Conservation (phyloP, 345 rosid genomes). For the Citrus australasica region DNA sequence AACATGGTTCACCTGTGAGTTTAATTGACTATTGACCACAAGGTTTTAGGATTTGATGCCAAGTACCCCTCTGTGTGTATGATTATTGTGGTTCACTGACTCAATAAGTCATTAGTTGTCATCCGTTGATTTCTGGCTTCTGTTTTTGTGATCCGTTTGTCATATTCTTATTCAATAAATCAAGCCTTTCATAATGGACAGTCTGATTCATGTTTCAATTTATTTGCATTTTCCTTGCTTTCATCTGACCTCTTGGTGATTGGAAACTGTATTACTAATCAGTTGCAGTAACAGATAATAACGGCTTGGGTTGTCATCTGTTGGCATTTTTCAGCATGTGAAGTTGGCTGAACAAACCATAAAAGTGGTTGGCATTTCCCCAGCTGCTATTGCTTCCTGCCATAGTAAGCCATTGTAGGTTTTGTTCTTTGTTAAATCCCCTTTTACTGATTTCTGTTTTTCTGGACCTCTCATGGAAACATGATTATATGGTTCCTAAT, state of each 20-base stretch:
- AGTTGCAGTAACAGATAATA: background rate
- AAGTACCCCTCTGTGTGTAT: background rate
- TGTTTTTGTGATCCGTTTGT: background rate
- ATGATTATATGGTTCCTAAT: background rate
- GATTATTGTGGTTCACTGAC: background rate
- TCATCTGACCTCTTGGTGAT: background rate
- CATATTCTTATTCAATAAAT: background rate
- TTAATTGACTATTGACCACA: background rate
- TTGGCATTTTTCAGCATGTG: background rate
- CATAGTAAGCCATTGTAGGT: background rate
- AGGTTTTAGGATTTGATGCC: background rate
- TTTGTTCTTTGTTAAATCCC: background rate
- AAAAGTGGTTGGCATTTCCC: background rate
- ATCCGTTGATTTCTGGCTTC: background rate
- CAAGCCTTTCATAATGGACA: background rate
- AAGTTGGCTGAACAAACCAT: background rate
- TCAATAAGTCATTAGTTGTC: background rate
- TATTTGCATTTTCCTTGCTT: background rate
- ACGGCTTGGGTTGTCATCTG: background rate
- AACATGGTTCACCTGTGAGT: background rate
- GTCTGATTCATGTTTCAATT: background rate
- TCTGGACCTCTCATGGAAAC: background rate
- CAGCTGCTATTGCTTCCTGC: background rate
- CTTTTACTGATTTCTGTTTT: background rate
- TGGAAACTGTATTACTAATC: background rate